Base-by-base conservation (phyloP, 2,329 filamentous ascomycete genomes). In the Colletotrichum sp. region DNA sequence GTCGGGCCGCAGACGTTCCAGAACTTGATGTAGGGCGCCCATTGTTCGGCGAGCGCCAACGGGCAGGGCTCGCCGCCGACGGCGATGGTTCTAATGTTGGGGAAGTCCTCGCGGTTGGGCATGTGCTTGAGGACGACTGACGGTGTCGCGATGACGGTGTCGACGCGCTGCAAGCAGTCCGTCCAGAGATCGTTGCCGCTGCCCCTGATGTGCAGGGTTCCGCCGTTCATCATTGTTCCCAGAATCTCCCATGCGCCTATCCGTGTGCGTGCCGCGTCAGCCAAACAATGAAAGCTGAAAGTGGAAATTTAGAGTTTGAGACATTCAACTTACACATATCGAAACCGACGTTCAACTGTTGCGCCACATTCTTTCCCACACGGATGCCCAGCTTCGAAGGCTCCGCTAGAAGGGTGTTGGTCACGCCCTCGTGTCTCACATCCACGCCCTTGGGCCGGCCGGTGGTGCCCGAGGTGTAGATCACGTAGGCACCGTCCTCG, bases 171-270 rank as follows among this genome's bases (percentile, higher is more conserved):
- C 60, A 78, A 34, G 55, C 76, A 78, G 16, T 78, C 76, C 9
- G 39, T 63, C 77, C 77, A 78, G 16, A 72, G 52, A 44, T 78
- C 77, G 39, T 78, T 74, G 34, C 75, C 77, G 67, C 77, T 78
- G 39, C 77, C 77, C n/a, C 77, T 68, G 63, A 78, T 77, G 68
- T 78, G 76, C 32, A 78, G 77, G 6, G 77, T 77, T 7, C 75
- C 76, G 8, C 77, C 77, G 68, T 77, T 78, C 77, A 77, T 78
- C 66, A 77, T 69, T 22, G 77, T 77, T 1, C 86, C 87, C 11
- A 92, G 85, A n/a, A 92, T 89, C 77, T 92, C 90, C 90, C 91
- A 92, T 15, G 90, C 90, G 27, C 89, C 90, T 91, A 71, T 64
- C 8, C 22, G 15, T n/a, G 25, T 7, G 19, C 27, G 28, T 52